These are phyloP conservation scores for Sugiyamaella novakii DNA, from an alignment of 1,139 yeast species.

Conservation along the genomic window DNA sequence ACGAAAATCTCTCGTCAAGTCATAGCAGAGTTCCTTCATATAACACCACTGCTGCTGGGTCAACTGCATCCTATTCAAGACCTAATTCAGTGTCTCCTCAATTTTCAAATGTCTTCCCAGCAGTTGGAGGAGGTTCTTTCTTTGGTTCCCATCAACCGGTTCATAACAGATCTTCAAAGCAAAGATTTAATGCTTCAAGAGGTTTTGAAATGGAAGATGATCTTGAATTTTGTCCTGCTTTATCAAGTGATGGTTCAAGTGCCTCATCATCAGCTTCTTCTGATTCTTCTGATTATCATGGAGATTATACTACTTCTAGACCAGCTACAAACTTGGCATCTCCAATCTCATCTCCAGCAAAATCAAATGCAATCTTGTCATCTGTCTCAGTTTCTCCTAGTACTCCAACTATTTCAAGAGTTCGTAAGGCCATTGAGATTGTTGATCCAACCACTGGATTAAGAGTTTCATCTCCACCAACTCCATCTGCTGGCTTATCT, in stretches of 20 bases:
- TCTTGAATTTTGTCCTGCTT: conserved; percentile 58
- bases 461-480: conserved; percentile 47
- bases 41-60: conserved; percentile 38
- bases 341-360: conserved; percentile 25
- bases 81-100: conserved; percentile 40
- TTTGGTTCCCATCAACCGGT: conserved; percentile 14
- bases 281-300: conserved; percentile 20
- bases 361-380: conserved; percentile 21
- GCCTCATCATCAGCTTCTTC: conserved; percentile 24
- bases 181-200: conserved; percentile 61
- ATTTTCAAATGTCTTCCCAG: conserved; percentile 33
- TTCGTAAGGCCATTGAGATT: conserved; percentile 60
- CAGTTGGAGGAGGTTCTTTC: conserved; percentile 17
- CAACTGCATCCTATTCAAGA: conserved; percentile 39
- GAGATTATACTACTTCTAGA: conserved; percentile 7
- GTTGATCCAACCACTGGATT: conserved; percentile 78
- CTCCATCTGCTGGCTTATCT: conserved; percentile 19
- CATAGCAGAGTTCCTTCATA: conserved; percentile 18
- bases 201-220: conserved; percentile 74
- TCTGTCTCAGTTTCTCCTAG: conserved; percentile 28
- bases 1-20: neutral
- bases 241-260: conserved; percentile 23
- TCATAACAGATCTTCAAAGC: conserved; percentile 21
- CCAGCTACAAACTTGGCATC: conserved; percentile 20
- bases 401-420: conserved; percentile 29